A percentile compares a stretch with the other conserved stretches of the same genome.
These are phyloP conservation scores for Penicillium cinerascens DNA, from an alignment of 495 filamentous ascomycete genomes.

Conservation along the genomic window DNA sequence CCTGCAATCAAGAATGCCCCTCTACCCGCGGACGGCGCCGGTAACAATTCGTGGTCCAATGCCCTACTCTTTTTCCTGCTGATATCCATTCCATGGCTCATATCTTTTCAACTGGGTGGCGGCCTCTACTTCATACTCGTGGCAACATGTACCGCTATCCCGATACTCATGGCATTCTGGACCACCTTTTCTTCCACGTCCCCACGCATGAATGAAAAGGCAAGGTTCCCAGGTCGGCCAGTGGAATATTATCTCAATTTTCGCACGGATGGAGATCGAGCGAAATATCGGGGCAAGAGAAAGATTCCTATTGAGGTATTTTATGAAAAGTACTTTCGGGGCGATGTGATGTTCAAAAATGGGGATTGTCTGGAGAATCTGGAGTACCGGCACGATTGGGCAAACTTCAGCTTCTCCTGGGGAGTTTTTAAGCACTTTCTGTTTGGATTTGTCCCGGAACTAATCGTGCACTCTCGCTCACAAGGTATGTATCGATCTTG, in stretches of 20 bases:
- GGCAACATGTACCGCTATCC: conserved; percentile 58
- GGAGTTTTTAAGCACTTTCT: conserved; percentile 68
- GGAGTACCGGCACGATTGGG: conserved; percentile 68
- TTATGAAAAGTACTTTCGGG: conserved; percentile 64
- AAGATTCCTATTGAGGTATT: conserved; percentile 66
- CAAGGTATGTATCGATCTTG: conserved; percentile 48
- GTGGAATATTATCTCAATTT: conserved; percentile 65
- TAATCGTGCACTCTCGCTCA: conserved; percentile 73
- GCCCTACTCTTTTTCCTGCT: conserved; percentile 55
- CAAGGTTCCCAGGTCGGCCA: conserved; percentile 57
- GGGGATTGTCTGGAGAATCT: conserved; percentile 57
- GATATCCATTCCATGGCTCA: conserved; percentile 58
- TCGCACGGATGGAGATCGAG: conserved; percentile 52
- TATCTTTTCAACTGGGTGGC: conserved; percentile 65
- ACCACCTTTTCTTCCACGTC: conserved; percentile 59
- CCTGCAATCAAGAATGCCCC: conserved; percentile 77
- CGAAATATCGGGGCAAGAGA: conserved; percentile 57
- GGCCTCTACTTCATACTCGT: conserved; percentile 73
- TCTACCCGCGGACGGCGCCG: conserved; percentile 71
- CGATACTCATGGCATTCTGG: conserved; percentile 73
- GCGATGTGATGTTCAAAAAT: conserved; percentile 58
- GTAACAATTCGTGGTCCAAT: conserved; percentile 70
- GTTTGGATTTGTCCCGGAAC: conserved; percentile 67
- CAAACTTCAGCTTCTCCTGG: conserved; percentile 71
- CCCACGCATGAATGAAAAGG: conserved; percentile 77